Base-by-base conservation (phyloP, 495 filamentous ascomycete species). In the Xylaria telfairii region DNA sequence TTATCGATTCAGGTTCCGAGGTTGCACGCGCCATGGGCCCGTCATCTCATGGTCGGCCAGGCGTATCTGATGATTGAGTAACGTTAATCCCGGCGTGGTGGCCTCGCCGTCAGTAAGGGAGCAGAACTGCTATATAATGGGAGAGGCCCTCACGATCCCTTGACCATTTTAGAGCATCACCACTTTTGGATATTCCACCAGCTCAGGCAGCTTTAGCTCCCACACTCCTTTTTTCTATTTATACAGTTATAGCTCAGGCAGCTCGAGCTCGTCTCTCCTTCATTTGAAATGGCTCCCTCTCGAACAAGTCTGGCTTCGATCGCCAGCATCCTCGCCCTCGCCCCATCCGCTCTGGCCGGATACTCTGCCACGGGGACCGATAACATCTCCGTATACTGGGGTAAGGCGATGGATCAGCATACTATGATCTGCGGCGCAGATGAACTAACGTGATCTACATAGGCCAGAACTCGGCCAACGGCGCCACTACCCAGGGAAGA, bases 331-430 rank as follows among this genome's bases (percentile, higher is more conserved):
- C 65, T 79, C 37, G 28, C 69, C 41, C 46, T 69, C 26, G 37
- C 56, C 54, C 73, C 75, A 6, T 54, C 74, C 26, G 75, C 67
- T 41, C 72, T 71, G 63, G 84, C 84, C 63, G 87, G 85, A 60
- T 88, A 90, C 73, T 77, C 85, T 73, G 68, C 83, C 4, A 64
- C 71, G 39, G 78, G 83, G 5, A 83, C 82, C n/a, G 84, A 81
- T 68, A 92, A 91, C 75, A 75, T 92, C 72, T 88, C 87, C 28
- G 81, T 92, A 30, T 92, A 92, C 77, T 92, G 89, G 83, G 90
- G 83, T 89, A 80, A 70, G 78, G 32, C 32, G 6, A 21, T 21
- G 24, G 32, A 67, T 26, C 39, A 32, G 41, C 51, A 71, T 69
- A 49, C 60, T 71, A 57, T 70, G 26, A 34, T 60, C 60, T 71